Percentiles rank a stretch among this genome's conserved stretches.
Evolutionary conservation across 164 flowering plant species (phyloP).

Genomic region (Warburgia ugandensis): DNA sequence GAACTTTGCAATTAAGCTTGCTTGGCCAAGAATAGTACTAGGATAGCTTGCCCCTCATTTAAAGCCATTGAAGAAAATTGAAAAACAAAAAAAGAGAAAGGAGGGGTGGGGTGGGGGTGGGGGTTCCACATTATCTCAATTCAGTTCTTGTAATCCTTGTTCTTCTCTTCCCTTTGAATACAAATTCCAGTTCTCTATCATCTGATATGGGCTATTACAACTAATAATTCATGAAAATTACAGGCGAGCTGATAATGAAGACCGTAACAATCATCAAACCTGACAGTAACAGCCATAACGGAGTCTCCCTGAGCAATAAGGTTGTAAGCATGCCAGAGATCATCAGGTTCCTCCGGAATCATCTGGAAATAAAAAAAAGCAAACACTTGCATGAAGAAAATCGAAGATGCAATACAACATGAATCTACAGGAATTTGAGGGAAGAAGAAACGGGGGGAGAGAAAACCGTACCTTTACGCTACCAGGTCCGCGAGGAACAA

Average conservation of each 20-base stretch:
- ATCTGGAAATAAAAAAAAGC: slow-evolving; percentile 32
- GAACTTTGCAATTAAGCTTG: no score
- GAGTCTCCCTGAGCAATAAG: slow-evolving; percentile 58
- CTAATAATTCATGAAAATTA: not conserved
- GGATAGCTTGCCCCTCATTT: no score
- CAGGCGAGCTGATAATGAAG: not conserved
- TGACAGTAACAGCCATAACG: slow-evolving; percentile 63
- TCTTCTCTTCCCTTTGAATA: not conserved
- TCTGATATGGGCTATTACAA: not conserved
- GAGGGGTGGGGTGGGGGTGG: not conserved
- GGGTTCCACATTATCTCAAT: no score
- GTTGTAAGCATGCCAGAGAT: slow-evolving; percentile 76
- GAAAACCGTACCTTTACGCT: slow-evolving; percentile 86
- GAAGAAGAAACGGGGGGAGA: not conserved
- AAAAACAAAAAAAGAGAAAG: not conserved
- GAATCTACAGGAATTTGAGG: not conserved
- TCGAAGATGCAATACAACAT: not conserved
- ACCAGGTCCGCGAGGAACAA: slow-evolving; percentile 61
- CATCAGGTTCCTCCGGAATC: slow-evolving; percentile 80
- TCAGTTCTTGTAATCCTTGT: not conserved
- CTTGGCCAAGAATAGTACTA: no score
- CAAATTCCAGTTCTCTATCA: not conserved
- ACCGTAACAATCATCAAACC: no score
- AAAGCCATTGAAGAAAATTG: not conserved
- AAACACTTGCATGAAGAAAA: not conserved